Conservation (phyloP, 805 yeast species). For the Ogataea corticis region DNA sequence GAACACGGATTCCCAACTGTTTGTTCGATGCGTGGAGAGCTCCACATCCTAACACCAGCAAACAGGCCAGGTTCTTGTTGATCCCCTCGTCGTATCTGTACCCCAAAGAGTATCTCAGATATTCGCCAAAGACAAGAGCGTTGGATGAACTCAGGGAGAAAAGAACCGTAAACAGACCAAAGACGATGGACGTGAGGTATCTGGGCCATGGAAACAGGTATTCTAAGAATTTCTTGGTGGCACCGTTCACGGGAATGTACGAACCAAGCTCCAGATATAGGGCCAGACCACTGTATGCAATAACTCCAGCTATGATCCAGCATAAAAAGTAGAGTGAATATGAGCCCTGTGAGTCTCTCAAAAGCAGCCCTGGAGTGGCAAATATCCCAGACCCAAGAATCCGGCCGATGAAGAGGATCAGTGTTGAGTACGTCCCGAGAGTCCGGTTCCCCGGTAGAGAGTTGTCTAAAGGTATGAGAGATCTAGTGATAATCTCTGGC, state of each 20-base stretch:
- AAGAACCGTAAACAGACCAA: constrained; percentile 43
- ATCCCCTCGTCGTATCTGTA: constrained; percentile 34
- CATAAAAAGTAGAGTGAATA: constrained; percentile 52
- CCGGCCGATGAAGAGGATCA: constrained; percentile 59
- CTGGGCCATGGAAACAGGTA: constrained; percentile 57
- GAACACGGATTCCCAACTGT: constrained; percentile 43
- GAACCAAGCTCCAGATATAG: constrained; percentile 66
- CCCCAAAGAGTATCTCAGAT: constrained; percentile 42
- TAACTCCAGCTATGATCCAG: constrained; percentile 58
- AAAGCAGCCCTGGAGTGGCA: constrained; percentile 63
- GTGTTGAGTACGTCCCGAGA: constrained; percentile 61
- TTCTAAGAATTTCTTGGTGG: constrained; percentile 65
- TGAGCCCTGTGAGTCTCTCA: constrained; percentile 61
- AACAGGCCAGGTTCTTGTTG: constrained; percentile 19
- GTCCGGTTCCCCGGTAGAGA: constrained; percentile 16
- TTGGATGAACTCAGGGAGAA: constrained; percentile 46
- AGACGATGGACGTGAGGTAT: constrained; percentile 42
- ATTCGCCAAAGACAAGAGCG: constrained; percentile 51
- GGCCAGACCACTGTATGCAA: constrained; percentile 61
- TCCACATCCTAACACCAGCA: constrained; percentile 18
- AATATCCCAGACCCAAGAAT: constrained; percentile 73
- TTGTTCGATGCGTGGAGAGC: constrained; percentile 42
- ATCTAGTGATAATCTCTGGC: constrained; percentile 16
- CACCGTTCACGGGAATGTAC: constrained; percentile 68
- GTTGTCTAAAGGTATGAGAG: constrained; percentile 23